These are phyloP conservation scores for Thelonectria rubi DNA, from an alignment of 2,329 filamentous ascomycete species.

Conservation along the genomic window DNA sequence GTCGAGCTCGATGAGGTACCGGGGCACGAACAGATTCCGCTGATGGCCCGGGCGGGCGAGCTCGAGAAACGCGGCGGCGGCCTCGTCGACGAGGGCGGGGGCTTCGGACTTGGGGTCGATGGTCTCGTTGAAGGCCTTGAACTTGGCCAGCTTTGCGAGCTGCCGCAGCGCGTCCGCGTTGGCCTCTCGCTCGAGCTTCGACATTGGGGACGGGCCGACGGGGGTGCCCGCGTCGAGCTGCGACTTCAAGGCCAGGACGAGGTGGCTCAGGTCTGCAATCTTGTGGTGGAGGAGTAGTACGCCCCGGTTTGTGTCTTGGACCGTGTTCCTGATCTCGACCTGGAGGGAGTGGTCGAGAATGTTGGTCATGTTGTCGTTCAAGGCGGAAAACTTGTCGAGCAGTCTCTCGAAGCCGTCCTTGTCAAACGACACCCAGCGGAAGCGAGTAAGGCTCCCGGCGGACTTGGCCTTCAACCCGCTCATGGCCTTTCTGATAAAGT, in stretches of 20 bases:
- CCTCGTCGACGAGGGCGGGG: conserved; percentile 47
- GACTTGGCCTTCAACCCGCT: conserved; percentile 49
- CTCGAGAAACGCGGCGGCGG: conserved; percentile 50
- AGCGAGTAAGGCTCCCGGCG: conserved; percentile 45
- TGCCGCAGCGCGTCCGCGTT: conserved; percentile 53
- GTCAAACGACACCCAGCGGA: conserved; percentile 58
- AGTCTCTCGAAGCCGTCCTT: conserved; percentile 56
- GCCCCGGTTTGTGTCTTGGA: conserved; percentile 58
- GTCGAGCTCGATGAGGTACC: conserved; percentile 48
- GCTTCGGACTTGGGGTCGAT: conserved; percentile 50
- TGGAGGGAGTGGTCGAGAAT: conserved; percentile 58
- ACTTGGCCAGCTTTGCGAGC: conserved; percentile 56
- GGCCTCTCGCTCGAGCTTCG: conserved; percentile 48
- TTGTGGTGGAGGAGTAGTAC: conserved; percentile 58
- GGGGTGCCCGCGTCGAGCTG: conserved; percentile 48
- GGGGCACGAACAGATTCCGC: conserved; percentile 47
- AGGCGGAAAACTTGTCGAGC: conserved; percentile 53
- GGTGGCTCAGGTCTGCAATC: conserved; percentile 55
- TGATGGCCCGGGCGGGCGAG: conserved; percentile 48
- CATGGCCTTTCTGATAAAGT: conserved; percentile 58
- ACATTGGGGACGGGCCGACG: conserved; percentile 43
- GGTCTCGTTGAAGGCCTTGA: conserved; percentile 61
- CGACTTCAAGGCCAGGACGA: conserved; percentile 57
- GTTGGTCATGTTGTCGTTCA: conserved; percentile 60
- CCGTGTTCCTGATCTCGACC: conserved; percentile 57